Base-by-base conservation (phyloP, 2,329 filamentous ascomycete species). In the Escovopsis sp. region DNA sequence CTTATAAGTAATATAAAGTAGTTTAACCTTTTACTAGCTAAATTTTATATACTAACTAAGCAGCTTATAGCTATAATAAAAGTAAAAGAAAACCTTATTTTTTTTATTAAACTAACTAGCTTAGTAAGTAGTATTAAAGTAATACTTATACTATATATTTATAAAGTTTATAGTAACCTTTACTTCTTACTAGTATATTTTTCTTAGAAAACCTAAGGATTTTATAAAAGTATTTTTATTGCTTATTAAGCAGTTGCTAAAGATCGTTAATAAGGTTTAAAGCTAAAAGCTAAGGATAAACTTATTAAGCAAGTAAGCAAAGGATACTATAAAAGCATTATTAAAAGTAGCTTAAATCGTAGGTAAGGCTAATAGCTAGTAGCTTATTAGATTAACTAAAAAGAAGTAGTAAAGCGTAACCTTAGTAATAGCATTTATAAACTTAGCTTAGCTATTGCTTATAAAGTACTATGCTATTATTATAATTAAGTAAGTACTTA, bases 391-490 rank as follows among this genome's bases (percentile, higher is more conserved):
- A 12, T 16, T 31, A 14, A 17, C 13, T 31, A 28, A 28, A 17
- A 14, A 31, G 17, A 17, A 33, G 25, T 23, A 33, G 6, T 33
- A 33, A 4, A 23, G 13, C 4, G 12, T n/a, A 23, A 33, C 13
- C 21, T 23, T 23, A 23, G n/a, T 33, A 33, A 23, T 23, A 33
- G 21, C 25, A 33, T 33, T 23, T 33, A 33, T 33, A 18, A 14
- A 33, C n/a, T 33, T 31, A 18, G 9, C 30, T 18, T 31, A 18
- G 13, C 16, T 17, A 18, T 16, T 18, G 7, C 17, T 31, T 5
- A 8, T 18, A 14, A 25, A 33, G n/a, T 33, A 23, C 21, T 14
- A 33, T 4, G 16, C 16, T 23, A 33, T 33, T 5, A 23, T 33
- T 23, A 33, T 33, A 33, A 23, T 12, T 33, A 14, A 33, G 21